A percentile compares a stretch with the other conserved stretches of the same genome.
Evolutionary conservation across 1,284 basidiomycete genomes (phyloP).

Genomic region (Apiotrichum gamsii): DNA sequence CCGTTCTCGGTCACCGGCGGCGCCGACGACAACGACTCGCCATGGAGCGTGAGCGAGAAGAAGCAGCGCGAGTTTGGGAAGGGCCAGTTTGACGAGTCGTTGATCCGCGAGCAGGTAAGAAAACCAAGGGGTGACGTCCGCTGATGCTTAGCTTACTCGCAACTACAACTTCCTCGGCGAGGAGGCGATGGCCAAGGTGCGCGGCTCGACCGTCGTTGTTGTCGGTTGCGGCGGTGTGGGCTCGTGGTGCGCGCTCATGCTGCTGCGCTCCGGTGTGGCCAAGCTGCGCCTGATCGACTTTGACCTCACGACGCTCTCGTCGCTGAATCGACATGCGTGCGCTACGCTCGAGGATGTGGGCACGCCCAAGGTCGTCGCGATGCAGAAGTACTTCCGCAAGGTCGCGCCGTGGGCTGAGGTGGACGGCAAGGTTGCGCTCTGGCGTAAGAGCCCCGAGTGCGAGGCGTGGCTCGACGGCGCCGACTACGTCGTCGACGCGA

Average conservation of each 20-base stretch:
- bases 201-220: slow-evolving; percentile 72
- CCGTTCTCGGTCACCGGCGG: too few relatives aligned
- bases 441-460: slow-evolving; percentile 68
- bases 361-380: slow-evolving; percentile 83
- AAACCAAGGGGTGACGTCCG: slow-evolving; percentile 20
- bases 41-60: slow-evolving; percentile 9
- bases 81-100: slow-evolving; percentile 61
- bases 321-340: slow-evolving; percentile 87
- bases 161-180: slow-evolving; percentile 95
- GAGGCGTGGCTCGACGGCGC: slow-evolving; percentile 66
- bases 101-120: slow-evolving; percentile 65
- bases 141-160: slow-evolving; percentile 83
- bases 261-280: slow-evolving; percentile 57
- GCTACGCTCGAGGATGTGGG: slow-evolving; percentile 90
- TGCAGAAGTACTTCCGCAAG: slow-evolving; percentile 61
- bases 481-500: slow-evolving; percentile 91
- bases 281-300: slow-evolving; percentile 55
- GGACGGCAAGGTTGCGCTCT: slow-evolving; percentile 74
- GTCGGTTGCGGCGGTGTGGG: slow-evolving; percentile 95
- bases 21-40: slow-evolving; percentile 11
- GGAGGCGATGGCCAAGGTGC: slow-evolving; percentile 73
- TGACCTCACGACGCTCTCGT: slow-evolving; percentile 87
- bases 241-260: slow-evolving; percentile 91
- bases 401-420: slow-evolving; percentile 62
- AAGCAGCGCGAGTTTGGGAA: slow-evolving; percentile 28